These are phyloP conservation scores for Penicillium dipodomyicola DNA, from an alignment of 495 filamentous ascomycete species.

Conservation along the genomic window DNA sequence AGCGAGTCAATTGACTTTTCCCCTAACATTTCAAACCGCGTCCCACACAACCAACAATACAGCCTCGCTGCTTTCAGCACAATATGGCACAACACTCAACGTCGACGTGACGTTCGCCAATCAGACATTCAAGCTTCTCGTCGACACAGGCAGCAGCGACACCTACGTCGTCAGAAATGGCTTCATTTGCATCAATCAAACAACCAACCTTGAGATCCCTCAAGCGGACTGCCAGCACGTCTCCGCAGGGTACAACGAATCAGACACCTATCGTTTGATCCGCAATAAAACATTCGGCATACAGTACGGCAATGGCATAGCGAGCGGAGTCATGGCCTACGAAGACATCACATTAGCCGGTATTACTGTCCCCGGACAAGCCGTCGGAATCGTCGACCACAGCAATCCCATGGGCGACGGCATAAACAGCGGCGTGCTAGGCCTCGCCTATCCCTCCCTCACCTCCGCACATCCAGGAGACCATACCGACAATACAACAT, in stretches of 20 bases:
- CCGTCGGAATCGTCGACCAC: constrained; percentile 54
- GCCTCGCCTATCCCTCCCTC: constrained; percentile 58
- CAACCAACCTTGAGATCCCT: constrained; percentile 21
- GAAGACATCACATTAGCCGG: constrained; percentile 56
- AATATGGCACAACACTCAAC: constrained; percentile 28
- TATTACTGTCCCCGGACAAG: constrained; percentile 43
- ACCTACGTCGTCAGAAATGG: constrained; percentile 53
- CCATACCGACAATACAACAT: constrained; percentile 28
- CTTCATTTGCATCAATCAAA: constrained; percentile 47
- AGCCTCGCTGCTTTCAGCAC: constrained; percentile 13
- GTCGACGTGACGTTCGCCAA: constrained; percentile 22
- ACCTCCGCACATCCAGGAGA: constrained; percentile 32
- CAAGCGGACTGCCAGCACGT: constrained; percentile 45
- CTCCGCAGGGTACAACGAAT: constrained; percentile 44
- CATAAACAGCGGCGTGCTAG: constrained; percentile 52
- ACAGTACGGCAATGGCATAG: constrained; percentile 55
- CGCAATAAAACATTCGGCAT: constrained; percentile 55
- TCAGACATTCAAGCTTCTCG: constrained; percentile 46
- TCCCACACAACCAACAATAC: neutral
- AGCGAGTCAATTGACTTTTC: constrained; percentile 4
- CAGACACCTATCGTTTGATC: constrained; percentile 41
- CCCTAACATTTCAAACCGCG: neutral
- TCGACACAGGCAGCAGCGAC: constrained; percentile 64
- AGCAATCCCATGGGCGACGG: constrained; percentile 50
- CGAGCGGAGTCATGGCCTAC: constrained; percentile 56